Conservation (phyloP, 139 green algal species). For the Gonium pectorale region DNA sequence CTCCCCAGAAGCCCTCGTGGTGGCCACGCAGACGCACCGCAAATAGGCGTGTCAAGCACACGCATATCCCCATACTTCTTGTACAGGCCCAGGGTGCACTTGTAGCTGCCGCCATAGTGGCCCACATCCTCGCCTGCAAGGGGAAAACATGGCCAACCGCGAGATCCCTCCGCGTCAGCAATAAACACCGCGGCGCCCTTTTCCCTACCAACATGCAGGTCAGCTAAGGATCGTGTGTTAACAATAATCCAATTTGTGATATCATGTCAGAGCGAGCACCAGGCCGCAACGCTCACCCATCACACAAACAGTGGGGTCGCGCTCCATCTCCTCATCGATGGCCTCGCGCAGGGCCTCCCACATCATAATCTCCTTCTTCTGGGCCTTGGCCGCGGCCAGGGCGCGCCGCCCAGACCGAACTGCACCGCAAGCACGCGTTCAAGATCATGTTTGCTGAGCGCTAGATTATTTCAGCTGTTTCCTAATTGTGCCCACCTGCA, state of each 20-base stretch:
- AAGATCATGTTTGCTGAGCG: background rate
- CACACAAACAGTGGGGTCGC: conserved; percentile 89
- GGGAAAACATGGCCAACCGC: no score
- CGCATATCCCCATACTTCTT: conserved; percentile 97
- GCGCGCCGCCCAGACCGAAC: conserved; percentile 13
- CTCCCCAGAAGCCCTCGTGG: background rate
- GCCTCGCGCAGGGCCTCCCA: conserved; percentile 94
- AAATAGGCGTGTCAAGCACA: conserved; percentile 96
- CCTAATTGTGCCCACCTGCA: background rate
- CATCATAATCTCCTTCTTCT: conserved; percentile 89
- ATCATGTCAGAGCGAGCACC: background rate
- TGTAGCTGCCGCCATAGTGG: conserved; percentile 97
- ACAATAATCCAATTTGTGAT: background rate
- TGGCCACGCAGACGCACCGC: conserved; percentile 79
- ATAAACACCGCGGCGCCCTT: no score
- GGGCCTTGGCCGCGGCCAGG: conserved; percentile 23
- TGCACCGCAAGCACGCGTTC: background rate
- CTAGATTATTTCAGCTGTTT: background rate
- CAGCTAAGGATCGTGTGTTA: no score
- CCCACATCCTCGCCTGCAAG: conserved; percentile 92
- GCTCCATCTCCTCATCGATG: conserved; percentile 96
- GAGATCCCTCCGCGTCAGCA: no score
- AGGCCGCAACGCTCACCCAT: conserved; percentile 76
- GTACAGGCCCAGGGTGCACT: conserved; percentile 92
- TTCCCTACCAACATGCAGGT: no score